Evolutionary conservation across 2,329 filamentous ascomycete genomes (phyloP), one percentile per base, ranked within the genome.

Genomic region (Cladosporium oxysporum): DNA sequence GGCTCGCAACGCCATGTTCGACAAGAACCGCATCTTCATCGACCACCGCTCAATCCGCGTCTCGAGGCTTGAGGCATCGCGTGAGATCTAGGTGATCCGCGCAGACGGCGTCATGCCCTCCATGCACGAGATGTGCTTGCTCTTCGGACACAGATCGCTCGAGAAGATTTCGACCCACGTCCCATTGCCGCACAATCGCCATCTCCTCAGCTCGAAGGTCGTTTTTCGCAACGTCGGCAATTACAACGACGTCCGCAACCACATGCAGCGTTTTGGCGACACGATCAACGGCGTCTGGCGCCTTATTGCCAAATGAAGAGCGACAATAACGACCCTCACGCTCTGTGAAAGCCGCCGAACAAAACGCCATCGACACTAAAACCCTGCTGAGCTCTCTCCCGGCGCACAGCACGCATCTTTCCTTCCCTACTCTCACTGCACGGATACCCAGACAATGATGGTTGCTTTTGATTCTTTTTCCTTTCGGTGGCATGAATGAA

Each of bases 11-110:
- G 41, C 58, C 26, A 21, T 60, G 8, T 47, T 21, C 31, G 16
- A 37, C 16, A 35, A 18, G 16, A 49, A 18, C 35, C 23, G 37
- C 37, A 23, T 29, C 21, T 18, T 47, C 41, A 47, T 47, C 41
- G 41, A 47, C n/a, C 1, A 3, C 41, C 58, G 58, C 58, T 7
- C 37, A 11, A n/a, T 21, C 4, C 58, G 58, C 21, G 41, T 60
- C 10, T 41, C 37, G 37, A 29, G 8, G 16, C 16, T 49, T 18
- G 23, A 21, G 35, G 58, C 37, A 3, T 16, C 26, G 18, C 58
- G 58, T 11, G 28, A n/a, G 26, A 60, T 60, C 37, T 60, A 60
- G 58, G 58, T 49, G 35, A 49, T 60, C 26, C 58, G 58, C 58
- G 58, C 16, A 3, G 58, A 60, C 35, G 58, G 58, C 58, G 16